phyloP scores from a whole-genome alignment of 2,329 filamentous ascomycete species.

The Tothia fuscella region DNA sequence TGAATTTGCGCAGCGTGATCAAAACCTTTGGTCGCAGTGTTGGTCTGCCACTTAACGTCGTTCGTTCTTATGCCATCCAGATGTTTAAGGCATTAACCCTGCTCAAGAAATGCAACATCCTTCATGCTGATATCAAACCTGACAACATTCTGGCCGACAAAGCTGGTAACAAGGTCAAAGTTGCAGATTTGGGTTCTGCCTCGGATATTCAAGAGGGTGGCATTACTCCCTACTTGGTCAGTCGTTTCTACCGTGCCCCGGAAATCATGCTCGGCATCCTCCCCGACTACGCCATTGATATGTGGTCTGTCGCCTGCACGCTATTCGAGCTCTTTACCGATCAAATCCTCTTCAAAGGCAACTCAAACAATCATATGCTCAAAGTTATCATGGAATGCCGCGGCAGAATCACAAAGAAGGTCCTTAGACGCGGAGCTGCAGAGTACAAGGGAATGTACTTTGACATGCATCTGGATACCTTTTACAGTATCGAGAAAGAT shows the following conservation, averaged over 20 bases:
- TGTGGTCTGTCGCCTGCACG: conserved; percentile 97
- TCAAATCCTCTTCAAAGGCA: conserved; percentile 89
- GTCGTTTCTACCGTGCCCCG: conserved; percentile 91
- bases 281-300: conserved; percentile 87
- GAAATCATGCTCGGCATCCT: conserved; percentile 96
- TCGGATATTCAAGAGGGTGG: conserved; percentile 84
- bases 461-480: conserved; percentile 64
- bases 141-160: conserved; percentile 85
- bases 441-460: conserved; percentile 58
- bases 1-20: conserved; percentile 86
- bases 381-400: conserved; percentile 92
- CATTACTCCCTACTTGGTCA: conserved; percentile 89
- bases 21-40: conserved; percentile 94
- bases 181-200: conserved; percentile 94
- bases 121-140: conserved; percentile 93
- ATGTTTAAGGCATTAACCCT: conserved; percentile 84
- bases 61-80: conserved; percentile 81
- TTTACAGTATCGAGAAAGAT: conserved; percentile 74
- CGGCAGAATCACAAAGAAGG: conserved; percentile 79
- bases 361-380: conserved; percentile 97
- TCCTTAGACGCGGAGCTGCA: conserved; percentile 61
- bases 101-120: conserved; percentile 81
- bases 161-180: conserved; percentile 71
- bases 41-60: conserved; percentile 79
- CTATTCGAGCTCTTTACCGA: conserved; percentile 95